Evolutionary conservation across 139 green algal genomes (phyloP).

Genomic region (Diplosphaera chodatii): DNA sequence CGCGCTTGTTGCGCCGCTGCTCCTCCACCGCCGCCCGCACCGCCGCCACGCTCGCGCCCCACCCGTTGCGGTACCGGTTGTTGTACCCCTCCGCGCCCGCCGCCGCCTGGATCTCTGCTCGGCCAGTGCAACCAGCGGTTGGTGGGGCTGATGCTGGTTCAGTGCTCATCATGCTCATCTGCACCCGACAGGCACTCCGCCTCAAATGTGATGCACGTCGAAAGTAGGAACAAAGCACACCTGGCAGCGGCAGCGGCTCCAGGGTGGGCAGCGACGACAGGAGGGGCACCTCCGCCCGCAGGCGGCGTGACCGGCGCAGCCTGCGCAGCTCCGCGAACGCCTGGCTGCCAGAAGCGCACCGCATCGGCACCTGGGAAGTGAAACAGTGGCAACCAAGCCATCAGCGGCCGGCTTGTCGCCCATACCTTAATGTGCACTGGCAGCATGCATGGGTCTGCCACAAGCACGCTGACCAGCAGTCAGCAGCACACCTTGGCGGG

Average conservation of each 20-base stretch:
- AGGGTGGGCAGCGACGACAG: background rate
- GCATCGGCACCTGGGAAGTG: background rate
- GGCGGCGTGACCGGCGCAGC: background rate
- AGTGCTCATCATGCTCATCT: too few relatives aligned
- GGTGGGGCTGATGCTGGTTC: too few relatives aligned
- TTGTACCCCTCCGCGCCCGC: constrained; percentile 30
- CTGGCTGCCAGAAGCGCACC: background rate
- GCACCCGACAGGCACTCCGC: too few relatives aligned
- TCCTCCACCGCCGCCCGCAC: constrained; percentile 31
- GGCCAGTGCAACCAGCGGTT: too few relatives aligned
- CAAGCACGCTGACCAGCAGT: too few relatives aligned
- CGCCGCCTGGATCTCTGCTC: background rate
- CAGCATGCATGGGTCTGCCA: too few relatives aligned
- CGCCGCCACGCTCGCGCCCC: constrained; percentile 18
- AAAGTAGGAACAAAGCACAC: too few relatives aligned
- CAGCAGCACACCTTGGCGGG: constrained; percentile 1
- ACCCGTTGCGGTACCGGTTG: constrained; percentile 51
- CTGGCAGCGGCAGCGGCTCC: background rate
- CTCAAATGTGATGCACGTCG: too few relatives aligned
- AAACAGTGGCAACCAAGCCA: too few relatives aligned
- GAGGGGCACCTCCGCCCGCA: background rate
- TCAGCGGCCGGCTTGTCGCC: too few relatives aligned
- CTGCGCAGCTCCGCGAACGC: background rate
- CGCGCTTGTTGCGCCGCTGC: constrained; percentile 14
- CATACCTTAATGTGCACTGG: too few relatives aligned